These are phyloP conservation scores for Diaporthe sp. DNA, from an alignment of 2,329 filamentous ascomycete species.

Conservation along the genomic window DNA sequence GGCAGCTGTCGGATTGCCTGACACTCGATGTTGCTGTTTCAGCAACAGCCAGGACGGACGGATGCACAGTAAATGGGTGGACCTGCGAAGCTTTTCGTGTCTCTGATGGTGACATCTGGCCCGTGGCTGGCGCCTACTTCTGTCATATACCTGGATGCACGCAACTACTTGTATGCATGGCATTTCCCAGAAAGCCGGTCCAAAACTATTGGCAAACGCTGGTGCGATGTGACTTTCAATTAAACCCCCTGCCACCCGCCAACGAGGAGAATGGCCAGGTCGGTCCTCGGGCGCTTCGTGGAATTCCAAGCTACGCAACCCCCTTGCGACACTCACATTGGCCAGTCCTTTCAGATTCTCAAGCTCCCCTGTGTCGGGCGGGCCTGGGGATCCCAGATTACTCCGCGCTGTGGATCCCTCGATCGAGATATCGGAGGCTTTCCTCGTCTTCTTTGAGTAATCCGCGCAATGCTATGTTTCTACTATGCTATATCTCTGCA, in stretches of 20 bases:
- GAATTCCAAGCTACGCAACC: constrained; percentile 1
- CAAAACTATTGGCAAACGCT: constrained; percentile 32
- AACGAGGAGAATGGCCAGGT: constrained; percentile 12
- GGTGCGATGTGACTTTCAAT: constrained; percentile 38
- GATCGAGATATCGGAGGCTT: constrained; percentile 18
- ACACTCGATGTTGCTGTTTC: background rate
- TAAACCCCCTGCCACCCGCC: constrained; percentile 36
- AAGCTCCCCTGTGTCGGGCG: constrained; percentile 31
- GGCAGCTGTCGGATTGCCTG: constrained; percentile 13
- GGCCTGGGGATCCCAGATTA: constrained; percentile 28
- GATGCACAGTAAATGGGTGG: background rate
- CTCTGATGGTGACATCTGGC: constrained; percentile 9
- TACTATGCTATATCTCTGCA: background rate
- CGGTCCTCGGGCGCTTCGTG: constrained; percentile 21
- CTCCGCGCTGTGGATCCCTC: constrained; percentile 25
- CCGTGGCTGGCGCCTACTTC: constrained; percentile 22
- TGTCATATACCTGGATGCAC: background rate
- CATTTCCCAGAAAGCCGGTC: constrained; percentile 29
- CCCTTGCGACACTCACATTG: constrained; percentile 30
- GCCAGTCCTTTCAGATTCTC: constrained; percentile 3
- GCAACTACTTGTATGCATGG: background rate
- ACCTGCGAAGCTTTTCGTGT: background rate
- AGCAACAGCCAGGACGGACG: background rate
- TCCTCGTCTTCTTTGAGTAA: constrained; percentile 11
- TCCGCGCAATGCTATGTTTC: constrained; percentile 6